These are phyloP conservation scores for Glaciozyma martinii DNA, from an alignment of 768 basidiomycete genomes.

Conservation along the genomic window DNA sequence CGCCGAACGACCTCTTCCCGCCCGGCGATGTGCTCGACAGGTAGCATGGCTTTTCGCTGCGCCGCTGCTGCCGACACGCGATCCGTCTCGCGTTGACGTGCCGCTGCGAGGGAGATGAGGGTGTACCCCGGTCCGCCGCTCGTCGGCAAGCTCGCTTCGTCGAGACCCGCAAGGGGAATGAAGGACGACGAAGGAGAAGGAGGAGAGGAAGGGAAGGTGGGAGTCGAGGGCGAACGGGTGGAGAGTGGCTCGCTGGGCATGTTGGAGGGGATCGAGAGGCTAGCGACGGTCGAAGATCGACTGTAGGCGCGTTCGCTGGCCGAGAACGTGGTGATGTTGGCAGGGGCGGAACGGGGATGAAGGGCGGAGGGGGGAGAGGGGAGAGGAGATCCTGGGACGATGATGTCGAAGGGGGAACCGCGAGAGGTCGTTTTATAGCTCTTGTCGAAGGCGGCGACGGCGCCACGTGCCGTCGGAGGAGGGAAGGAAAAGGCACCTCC, in stretches of 20 bases:
- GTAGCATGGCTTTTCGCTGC: slow-evolving; percentile 2
- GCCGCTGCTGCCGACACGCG: slow-evolving; percentile 1
- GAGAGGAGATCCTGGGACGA: background rate
- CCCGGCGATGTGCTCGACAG: slow-evolving; percentile 4
- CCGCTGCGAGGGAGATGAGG: slow-evolving; percentile 30
- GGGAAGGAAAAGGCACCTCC: background rate
- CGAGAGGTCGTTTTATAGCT: background rate
- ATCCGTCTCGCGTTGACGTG: slow-evolving; percentile 8
- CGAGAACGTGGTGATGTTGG: slow-evolving; percentile 7
- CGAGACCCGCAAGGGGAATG: background rate
- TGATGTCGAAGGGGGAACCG: slow-evolving; percentile 2
- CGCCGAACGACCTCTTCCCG: background rate
- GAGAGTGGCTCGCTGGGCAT: background rate
- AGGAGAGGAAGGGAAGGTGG: background rate
- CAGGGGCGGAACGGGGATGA: slow-evolving; percentile 13
- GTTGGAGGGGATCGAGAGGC: background rate
- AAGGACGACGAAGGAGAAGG: background rate
- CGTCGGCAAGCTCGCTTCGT: background rate
- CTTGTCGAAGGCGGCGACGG: background rate
- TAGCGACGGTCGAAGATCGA: slow-evolving; percentile 2
- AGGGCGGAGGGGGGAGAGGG: background rate
- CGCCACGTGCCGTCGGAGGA: background rate
- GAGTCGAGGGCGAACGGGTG: background rate
- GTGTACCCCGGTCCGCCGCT: slow-evolving; percentile 9
- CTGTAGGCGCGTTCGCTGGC: background rate